phyloP scores from a whole-genome alignment of 768 basidiomycete species.

The Krasilnikovozyma curviuscula region DNA sequence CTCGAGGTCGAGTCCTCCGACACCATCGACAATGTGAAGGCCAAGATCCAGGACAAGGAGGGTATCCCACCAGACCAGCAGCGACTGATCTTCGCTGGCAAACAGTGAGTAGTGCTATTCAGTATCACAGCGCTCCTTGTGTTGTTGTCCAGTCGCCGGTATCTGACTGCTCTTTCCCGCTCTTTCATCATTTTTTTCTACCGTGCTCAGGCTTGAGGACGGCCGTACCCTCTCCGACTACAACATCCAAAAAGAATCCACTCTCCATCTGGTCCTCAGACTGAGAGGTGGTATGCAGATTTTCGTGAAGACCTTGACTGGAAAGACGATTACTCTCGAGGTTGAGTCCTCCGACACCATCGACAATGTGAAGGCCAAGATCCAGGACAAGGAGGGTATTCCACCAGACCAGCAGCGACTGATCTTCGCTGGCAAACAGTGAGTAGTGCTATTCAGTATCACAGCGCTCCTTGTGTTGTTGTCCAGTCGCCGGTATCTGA shows the following conservation, averaged over 20 bases:
- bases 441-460: no score
- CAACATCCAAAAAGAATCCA: slow-evolving; percentile 62
- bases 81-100: slow-evolving; percentile 24
- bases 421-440: slow-evolving; percentile 84
- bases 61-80: slow-evolving; percentile 26
- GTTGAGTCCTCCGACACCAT: slow-evolving; percentile 34
- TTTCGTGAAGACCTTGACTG: slow-evolving; percentile 31
- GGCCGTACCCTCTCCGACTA: slow-evolving; percentile 79
- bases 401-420: slow-evolving; percentile 80
- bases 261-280: slow-evolving; percentile 42
- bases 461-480: no score
- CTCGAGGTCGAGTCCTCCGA: slow-evolving; percentile 20
- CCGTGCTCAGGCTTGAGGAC: no score
- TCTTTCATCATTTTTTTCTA: no score
- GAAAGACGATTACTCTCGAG: slow-evolving; percentile 28
- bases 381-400: slow-evolving; percentile 35
- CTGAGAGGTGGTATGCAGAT: slow-evolving; percentile 83
- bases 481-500: no score
- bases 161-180: no score
- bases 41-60: slow-evolving; percentile 25
- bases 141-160: no score
- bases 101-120: no score
- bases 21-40: slow-evolving; percentile 24
- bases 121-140: no score
- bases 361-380: slow-evolving; percentile 32